Base-by-base conservation (phyloP, 2,329 filamentous ascomycete species). In the Pestalotiopsis sp. region DNA sequence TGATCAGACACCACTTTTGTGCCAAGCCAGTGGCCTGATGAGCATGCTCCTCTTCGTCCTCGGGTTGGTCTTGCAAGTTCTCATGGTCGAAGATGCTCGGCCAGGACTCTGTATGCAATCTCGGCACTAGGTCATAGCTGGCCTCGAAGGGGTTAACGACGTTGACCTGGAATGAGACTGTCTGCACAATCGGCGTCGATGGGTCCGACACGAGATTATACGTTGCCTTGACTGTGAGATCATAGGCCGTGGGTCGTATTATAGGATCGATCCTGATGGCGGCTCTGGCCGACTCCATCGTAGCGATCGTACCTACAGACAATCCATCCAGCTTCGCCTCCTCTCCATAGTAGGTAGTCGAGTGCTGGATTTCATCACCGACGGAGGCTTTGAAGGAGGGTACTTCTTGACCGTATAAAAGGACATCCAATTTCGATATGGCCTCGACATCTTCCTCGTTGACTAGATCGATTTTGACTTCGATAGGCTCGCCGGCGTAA, bases 71-170 rank as follows among this genome's bases (percentile, higher is more conserved):
- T 25, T 80, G 78, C 3, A 88, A 75, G 14, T 82, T 82, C 25
- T 90, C 86, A 20, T 87, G 83, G 66, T 90, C 86, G 79, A 98
- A 99, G 74, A 97, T 90, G 77, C 91, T 94, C 1, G 96, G 95
- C 95, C 96, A 99, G 2, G 89, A 85, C 63, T 92, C 91, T 0
- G 87, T 80, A 78, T 98, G 92, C 3, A 97, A 84, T 11, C 92
- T 88, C 12, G 96, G 94, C 13, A 91, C 86, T 70, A 98, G 89
- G 71, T 97, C 93, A 78, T 97, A 98, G 75, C 93, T 96, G 17
- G 94, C 93, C 80, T 97, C 94, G 74, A 99, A 98, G 0, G 95
- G 94, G 64, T 90, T 91, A 66, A 93, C 89, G 67, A 98, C 87
- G 49, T 90, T 87, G 4, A 98, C 79, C 66, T 91, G 90, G 52